A percentile compares a stretch with the other conserved stretches of the same genome.
Evolutionary conservation across 805 yeast genomes (phyloP).

Genomic region (Candida dendrica): DNA sequence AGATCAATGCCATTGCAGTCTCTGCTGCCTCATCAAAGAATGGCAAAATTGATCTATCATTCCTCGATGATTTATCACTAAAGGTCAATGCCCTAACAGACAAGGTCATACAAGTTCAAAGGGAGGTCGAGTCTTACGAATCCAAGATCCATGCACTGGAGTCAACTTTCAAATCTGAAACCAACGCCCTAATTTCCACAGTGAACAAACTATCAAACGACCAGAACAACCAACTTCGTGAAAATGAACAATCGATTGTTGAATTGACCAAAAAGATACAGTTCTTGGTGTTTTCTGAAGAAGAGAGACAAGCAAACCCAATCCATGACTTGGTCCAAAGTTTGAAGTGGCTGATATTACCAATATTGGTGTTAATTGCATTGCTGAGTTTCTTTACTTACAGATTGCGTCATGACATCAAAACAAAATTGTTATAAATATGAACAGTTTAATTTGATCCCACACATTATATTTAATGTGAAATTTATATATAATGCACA

Average conservation of each 20-base stretch:
- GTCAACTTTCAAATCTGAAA: constrained; percentile 2
- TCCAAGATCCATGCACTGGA: constrained; percentile 4
- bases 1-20: constrained; percentile 5
- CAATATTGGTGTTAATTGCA: constrained; percentile 19
- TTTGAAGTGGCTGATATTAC: constrained; percentile 19
- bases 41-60: constrained; percentile 13
- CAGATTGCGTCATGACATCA: constrained; percentile 54
- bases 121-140: constrained; percentile 1
- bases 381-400: constrained; percentile 39
- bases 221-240: constrained; percentile 16
- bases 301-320: constrained; percentile 14
- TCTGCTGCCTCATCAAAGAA: background rate
- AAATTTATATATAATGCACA: no score
- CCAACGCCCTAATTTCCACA: constrained; percentile 1
- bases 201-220: constrained; percentile 14
- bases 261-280: constrained; percentile 13
- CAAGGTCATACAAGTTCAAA: background rate
- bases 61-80: constrained; percentile 12
- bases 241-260: constrained; percentile 14
- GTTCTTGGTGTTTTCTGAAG: constrained; percentile 16
- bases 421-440: constrained; percentile 47
- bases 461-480: no score
- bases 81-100: constrained; percentile 6
- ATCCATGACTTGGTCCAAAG: constrained; percentile 17
- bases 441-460: background rate